Evolutionary conservation across 1,139 yeast genomes (phyloP).

Genomic region (Yamadazyma jaroonii): DNA sequence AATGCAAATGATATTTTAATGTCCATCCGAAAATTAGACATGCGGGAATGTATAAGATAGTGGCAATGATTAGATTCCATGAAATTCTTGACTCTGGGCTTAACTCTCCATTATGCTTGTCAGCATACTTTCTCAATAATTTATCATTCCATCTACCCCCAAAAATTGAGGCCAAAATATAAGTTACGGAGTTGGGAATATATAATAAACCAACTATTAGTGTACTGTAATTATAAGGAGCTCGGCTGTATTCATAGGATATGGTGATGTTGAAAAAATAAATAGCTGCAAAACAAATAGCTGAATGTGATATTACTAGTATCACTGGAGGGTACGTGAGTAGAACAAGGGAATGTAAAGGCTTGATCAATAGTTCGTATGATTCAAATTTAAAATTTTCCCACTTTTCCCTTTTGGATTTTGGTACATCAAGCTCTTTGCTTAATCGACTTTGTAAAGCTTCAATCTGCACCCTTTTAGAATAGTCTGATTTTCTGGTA

Average conservation of each 20-base stretch:
- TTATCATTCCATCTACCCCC: conserved; percentile 83
- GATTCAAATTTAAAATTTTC: conserved; percentile 17
- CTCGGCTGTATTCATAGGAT: conserved; percentile 56
- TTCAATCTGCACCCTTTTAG: conserved; percentile 27
- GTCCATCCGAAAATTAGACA: conserved; percentile 83
- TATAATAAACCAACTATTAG: conserved; percentile 72
- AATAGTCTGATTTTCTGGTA: conserved; percentile 35
- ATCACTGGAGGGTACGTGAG: conserved; percentile 71
- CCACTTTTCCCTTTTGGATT: conserved; percentile 6
- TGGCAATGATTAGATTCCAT: conserved; percentile 68
- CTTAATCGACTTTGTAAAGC: conserved; percentile 21
- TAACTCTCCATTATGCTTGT: conserved; percentile 57
- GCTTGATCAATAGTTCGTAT: conserved; percentile 43
- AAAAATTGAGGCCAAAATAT: conserved; percentile 65
- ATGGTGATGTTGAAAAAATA: conserved; percentile 77
- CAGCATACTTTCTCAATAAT: conserved; percentile 52
- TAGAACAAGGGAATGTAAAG: conserved; percentile 52
- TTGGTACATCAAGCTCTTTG: conserved; percentile 11
- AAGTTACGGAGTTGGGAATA: conserved; percentile 80
- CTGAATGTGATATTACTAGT: conserved; percentile 61
- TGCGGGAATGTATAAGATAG: conserved; percentile 59
- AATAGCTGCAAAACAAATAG: conserved; percentile 64
- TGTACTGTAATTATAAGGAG: conserved; percentile 68
- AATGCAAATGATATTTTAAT: conserved; percentile 57
- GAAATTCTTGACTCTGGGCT: conserved; percentile 80